Percentiles rank a stretch among this genome's conserved stretches.
Conservation (phyloP, 768 basidiomycete species). For the Boletus coccyginus region DNA sequence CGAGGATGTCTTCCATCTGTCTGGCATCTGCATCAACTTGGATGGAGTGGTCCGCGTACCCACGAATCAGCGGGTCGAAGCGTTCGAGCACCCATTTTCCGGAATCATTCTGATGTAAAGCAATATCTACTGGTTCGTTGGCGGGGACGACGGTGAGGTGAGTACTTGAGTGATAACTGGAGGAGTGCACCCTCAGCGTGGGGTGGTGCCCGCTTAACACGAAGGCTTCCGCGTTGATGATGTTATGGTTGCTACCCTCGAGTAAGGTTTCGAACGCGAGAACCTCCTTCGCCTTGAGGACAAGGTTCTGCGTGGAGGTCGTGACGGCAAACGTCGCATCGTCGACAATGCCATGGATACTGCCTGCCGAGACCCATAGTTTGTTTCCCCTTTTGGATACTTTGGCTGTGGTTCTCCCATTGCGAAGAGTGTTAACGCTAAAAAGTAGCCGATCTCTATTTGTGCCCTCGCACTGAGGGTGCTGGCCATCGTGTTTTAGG, state of each 20-base stretch:
- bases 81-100: conserved; percentile 17
- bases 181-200: conserved; percentile 7
- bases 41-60: conserved; percentile 4
- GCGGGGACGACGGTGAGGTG: conserved; percentile 7
- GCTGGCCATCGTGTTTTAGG: conserved; percentile 1
- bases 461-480: conserved; percentile 20
- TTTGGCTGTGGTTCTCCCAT: conserved; percentile 14
- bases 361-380: conserved; percentile 16
- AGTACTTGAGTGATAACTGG: neutral
- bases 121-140: conserved; percentile 8
- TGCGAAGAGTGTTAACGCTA: conserved; percentile 14
- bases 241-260: conserved; percentile 2
- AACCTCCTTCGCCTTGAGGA: conserved; percentile 15
- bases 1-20: conserved; percentile 2
- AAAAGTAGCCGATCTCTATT: conserved; percentile 18
- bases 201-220: conserved; percentile 14
- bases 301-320: neutral
- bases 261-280: conserved; percentile 13
- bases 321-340: conserved; percentile 13
- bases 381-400: conserved; percentile 3
- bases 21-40: neutral
- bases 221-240: conserved; percentile 6
- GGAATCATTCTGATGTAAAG: neutral
- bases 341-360: conserved; percentile 14
- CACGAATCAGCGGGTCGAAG: conserved; percentile 9